Base-by-base conservation (phyloP, 2,329 filamentous ascomycete genomes). In the Ophiognomonia clavigignenti-juglandacearum region DNA sequence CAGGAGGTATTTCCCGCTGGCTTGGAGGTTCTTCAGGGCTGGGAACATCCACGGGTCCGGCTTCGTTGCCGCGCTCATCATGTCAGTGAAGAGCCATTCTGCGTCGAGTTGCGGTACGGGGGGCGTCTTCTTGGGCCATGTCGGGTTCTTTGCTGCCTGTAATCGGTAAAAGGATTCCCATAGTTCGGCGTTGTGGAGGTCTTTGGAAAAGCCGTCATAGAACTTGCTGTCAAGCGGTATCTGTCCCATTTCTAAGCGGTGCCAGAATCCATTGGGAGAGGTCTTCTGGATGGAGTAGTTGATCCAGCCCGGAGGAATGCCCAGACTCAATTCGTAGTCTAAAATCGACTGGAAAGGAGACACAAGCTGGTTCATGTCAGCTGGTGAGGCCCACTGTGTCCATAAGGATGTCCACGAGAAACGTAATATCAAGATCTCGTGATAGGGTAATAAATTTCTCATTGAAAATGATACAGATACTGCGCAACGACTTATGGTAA, bases 311-410 rank as follows among this genome's bases (percentile, higher is more conserved):
- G 82, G 75, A 1, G 91, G 92, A 41, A 97, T 92, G 34, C 76
- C 75, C 47, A 87, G 74, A 51, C 77, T 71, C 45, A 83, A 70
- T 64, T 97, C 93, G 64, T 96, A 96, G 67, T 95, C 86, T 47
- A 95, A 75, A 58, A 98, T 97, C 2, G 88, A 83, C 70, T 95
- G 89, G 60, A 98, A 91, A 9, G 93, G 93, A 1, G 90, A 96
- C 20, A 86, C 73, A 45, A 96, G 89, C 91, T 95, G 55, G 14
- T 22, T n/a, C 40, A 55, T 41, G 42, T 59, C 44, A 59, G 56
- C 50, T 39, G 20, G 32, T 47, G 32, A 37, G 18, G 11, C 10
- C 47, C 16, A 45, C 18, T 14, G 20, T 11, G n/a, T 16, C 4
- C 19, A 20, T 14, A 4, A 10, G 14, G 16, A 1, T 16, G 18